Base-by-base conservation (phyloP, 1,284 basidiomycete genomes). In the Papiliotrema terrestris region DNA sequence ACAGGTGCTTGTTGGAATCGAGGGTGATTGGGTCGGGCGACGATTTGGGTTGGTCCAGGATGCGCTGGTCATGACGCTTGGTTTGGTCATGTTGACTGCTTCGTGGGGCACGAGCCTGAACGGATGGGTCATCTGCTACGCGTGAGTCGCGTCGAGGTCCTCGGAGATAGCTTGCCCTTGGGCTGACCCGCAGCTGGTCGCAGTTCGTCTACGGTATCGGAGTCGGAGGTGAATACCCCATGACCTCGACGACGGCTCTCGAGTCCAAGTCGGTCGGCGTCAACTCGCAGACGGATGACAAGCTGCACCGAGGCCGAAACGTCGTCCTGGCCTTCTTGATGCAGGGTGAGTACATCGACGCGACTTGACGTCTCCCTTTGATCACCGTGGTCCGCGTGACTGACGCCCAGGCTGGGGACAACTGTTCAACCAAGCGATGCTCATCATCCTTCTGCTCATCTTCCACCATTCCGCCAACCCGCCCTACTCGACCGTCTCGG, bases 41-140 rank as follows among this genome's bases (percentile, higher is more conserved):
- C 73, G 74, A 59, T 79, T 80, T 56, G 80, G 80, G 60, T 72
- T 81, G 64, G 72, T 78, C 38, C 77, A 78, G 64, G 76, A 76
- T 51, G 75, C 76, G 1, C 61, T 75, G 49, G 62, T 78, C 58
- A 75, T 77, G 75, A 66, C 68, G 37, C 61, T 82, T 49, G 80
- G 80, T 56, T 74, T 80, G 51, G 65, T 81, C 64, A 81, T 82
- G 78, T 75, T 83, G 45, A 82, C 80, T 20, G 78, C 78, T 17
- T 78, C 80, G 60, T 83, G 81, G 81, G 80, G 80, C 25, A 75
- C 69, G 4, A 62, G 69, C 20, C 72, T 82, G 52, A 75, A 81
- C 57, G 80, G 79, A n/a, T 83, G 81, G 81, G 78, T 82, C 56
- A 80, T 81, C 69, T 79, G 77, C 62, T 82, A 81, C 66, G 79